Conservation (phyloP, 371 early-diverging fungal species). For the Apophysomyces variabilis region DNA sequence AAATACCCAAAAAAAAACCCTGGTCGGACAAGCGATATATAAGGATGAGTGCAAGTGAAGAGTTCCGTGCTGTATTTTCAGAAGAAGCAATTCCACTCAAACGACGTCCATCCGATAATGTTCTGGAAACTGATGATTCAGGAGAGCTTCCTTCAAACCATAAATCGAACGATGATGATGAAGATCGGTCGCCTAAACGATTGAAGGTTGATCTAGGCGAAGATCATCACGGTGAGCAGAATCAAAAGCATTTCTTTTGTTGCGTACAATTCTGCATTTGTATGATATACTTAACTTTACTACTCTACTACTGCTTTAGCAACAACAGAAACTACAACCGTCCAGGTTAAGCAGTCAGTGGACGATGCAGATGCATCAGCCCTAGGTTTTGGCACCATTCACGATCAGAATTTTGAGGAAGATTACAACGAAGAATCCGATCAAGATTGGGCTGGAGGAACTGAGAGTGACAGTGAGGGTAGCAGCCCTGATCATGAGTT, state of each 20-base stretch:
- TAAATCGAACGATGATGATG: neutral
- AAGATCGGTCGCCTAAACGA: constrained; percentile 2
- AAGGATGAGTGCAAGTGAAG: constrained; percentile 4
- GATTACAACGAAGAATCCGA: constrained; percentile 55
- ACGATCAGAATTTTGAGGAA: constrained; percentile 33
- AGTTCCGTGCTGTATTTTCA: neutral
- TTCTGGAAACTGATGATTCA: neutral
- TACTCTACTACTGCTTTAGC: neutral
- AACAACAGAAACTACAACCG: neutral
- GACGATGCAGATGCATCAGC: neutral
- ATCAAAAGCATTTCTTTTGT: neutral
- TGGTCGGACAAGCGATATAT: constrained; percentile 4
- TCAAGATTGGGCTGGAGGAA: constrained; percentile 47
- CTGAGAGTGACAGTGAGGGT: constrained; percentile 22
- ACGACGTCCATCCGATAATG: constrained; percentile 1
- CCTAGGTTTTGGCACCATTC: constrained; percentile 8
- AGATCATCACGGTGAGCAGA: neutral
- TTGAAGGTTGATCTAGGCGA: constrained; percentile 7
- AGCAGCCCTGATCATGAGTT: constrained; percentile 26
- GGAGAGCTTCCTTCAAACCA: neutral
- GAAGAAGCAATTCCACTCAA: neutral
- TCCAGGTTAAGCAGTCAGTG: neutral
- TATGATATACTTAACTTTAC: neutral
- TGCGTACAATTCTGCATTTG: neutral
- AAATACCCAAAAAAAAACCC: neutral